phyloP scores from a whole-genome alignment of 2,329 filamentous ascomycete genomes.

The Xylariaceae sp. region DNA sequence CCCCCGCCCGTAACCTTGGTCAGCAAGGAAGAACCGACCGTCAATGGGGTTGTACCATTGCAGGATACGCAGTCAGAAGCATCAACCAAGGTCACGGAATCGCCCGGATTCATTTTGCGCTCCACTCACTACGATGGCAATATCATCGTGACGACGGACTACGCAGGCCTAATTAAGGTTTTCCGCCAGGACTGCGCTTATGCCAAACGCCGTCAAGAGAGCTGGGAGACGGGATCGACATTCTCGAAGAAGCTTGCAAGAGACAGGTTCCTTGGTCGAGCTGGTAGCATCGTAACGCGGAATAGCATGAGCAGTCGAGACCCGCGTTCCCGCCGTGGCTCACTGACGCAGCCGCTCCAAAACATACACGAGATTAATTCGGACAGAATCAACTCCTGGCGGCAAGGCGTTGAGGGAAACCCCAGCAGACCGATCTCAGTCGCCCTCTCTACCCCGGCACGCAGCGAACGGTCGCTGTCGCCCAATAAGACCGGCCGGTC shows the following conservation, averaged over 20 bases:
- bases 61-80: conserved; percentile 36
- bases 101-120: conserved; percentile 76
- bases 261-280: conserved; percentile 60
- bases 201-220: conserved; percentile 73
- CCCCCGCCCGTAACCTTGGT: conserved; percentile 85
- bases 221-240: conserved; percentile 76
- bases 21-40: conserved; percentile 66
- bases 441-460: conserved; percentile 40
- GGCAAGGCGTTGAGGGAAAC: conserved; percentile 59
- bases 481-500: conserved; percentile 50
- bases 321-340: conserved; percentile 55
- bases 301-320: conserved; percentile 49
- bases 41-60: conserved; percentile 45
- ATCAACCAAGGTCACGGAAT: conserved; percentile 51
- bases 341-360: conserved; percentile 47
- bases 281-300: conserved; percentile 58
- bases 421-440: conserved; percentile 42
- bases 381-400: conserved; percentile 87
- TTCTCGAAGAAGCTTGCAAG: conserved; percentile 71
- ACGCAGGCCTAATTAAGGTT: conserved; percentile 86
- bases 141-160: conserved; percentile 90
- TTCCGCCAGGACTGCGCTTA: conserved; percentile 94
- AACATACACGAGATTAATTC: conserved; percentile 45
- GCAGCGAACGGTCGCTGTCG: conserved; percentile 59
- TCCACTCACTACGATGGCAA: conserved; percentile 79